Evolutionary conservation across 306 rosid species (phyloP).

Genomic region (Macrotyloma uniflorum): DNA sequence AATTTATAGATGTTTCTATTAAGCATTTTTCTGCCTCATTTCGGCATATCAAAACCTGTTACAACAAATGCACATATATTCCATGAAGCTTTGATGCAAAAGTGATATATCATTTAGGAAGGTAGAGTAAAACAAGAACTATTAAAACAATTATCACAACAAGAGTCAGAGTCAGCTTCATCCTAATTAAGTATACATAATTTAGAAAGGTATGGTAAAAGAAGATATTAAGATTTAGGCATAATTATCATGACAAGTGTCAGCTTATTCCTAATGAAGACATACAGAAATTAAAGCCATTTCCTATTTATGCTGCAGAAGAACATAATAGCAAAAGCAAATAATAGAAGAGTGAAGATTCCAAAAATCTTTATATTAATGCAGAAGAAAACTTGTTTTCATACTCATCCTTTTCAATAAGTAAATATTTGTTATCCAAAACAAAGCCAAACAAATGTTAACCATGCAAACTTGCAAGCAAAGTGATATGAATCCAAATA

Average conservation of each 20-base stretch:
- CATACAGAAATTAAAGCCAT: neutral
- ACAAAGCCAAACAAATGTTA: neutral
- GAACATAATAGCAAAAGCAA: conserved; percentile 8
- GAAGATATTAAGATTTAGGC: neutral
- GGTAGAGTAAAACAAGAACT: neutral
- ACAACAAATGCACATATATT: conserved; percentile 34
- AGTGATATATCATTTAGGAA: neutral
- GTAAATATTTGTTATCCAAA: conserved; percentile 1
- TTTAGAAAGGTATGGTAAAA: conserved; percentile 9
- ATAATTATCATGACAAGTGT: neutral
- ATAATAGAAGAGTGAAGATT: neutral
- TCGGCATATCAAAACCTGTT: conserved; percentile 89
- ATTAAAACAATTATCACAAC: neutral
- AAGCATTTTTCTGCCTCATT: conserved; percentile 97
- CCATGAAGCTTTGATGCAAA: conserved; percentile 7
- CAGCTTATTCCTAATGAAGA: conserved; percentile 8
- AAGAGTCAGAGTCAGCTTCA: conserved; percentile 18
- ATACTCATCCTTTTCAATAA: neutral
- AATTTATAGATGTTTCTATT: conserved; percentile 94
- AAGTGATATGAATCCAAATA: neutral
- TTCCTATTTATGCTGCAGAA: conserved; percentile 8
- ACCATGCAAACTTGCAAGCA: conserved; percentile 21
- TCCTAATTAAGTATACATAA: conserved; percentile 8
- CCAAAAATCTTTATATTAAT: conserved; percentile 16
- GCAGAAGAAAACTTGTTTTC: conserved; percentile 1